Conservation (phyloP, 352 stramenopile species). For the Phytophthora megakarya region DNA sequence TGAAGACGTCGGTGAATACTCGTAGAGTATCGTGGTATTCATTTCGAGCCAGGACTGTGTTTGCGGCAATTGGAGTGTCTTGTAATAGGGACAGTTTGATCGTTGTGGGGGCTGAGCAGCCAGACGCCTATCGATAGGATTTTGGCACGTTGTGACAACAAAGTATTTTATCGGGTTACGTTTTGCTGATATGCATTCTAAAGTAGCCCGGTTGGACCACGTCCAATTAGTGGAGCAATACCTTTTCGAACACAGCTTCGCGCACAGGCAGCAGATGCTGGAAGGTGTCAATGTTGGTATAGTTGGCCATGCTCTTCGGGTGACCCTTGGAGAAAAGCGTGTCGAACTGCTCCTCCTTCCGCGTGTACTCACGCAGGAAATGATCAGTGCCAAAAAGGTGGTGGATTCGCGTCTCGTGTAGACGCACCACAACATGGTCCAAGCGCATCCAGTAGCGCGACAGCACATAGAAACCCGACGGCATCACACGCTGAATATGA, state of each 20-base stretch:
- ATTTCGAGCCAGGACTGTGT: slow-evolving; percentile 31
- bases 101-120: slow-evolving; percentile 31
- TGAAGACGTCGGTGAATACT: slow-evolving; percentile 13
- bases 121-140: slow-evolving; percentile 38
- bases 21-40: slow-evolving; percentile 31
- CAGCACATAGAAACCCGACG: slow-evolving; percentile 81
- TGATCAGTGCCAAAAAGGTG: slow-evolving; percentile 78
- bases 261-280: slow-evolving; percentile 71
- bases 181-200: slow-evolving; percentile 26
- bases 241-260: slow-evolving; percentile 67
- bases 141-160: slow-evolving; percentile 12
- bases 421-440: slow-evolving; percentile 76
- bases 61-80: slow-evolving; percentile 41
- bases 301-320: slow-evolving; percentile 78
- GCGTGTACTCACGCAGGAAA: slow-evolving; percentile 80
- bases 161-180: slow-evolving; percentile 35
- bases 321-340: slow-evolving; percentile 66
- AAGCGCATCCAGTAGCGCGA: slow-evolving; percentile 85
- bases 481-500: slow-evolving; percentile 73
- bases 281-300: slow-evolving; percentile 85
- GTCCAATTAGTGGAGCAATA: slow-evolving; percentile 50
- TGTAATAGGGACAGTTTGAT: slow-evolving; percentile 42
- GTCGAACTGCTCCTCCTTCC: slow-evolving; percentile 80
- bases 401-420: slow-evolving; percentile 85
- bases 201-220: background rate